Percentiles rank a stretch among this genome's conserved stretches.
Evolutionary conservation across 257 asterid species (phyloP).

Genomic region (Marsdenia floribunda): DNA sequence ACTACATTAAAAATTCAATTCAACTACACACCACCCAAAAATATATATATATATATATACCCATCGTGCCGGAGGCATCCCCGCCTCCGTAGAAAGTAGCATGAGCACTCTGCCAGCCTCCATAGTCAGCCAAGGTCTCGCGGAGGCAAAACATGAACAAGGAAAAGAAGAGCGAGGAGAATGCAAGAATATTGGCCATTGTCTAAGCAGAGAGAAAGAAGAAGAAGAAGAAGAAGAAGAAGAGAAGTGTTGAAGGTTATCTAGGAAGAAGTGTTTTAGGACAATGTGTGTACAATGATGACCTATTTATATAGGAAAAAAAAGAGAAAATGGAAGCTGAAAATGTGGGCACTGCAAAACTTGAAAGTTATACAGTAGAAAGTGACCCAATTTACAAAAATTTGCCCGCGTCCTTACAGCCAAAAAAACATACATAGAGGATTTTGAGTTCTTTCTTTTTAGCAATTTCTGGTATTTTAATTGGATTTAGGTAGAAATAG

Average conservation of each 20-base stretch:
- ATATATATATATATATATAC: too few species aligned
- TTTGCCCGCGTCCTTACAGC: conserved; percentile 27
- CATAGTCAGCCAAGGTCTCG: conserved; percentile 36
- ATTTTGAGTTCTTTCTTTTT: background rate
- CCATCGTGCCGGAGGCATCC: conserved; percentile 85
- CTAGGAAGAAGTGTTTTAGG: conserved; percentile 3
- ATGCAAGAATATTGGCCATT: conserved; percentile 34
- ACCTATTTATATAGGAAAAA: conserved; percentile 36
- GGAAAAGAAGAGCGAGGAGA: conserved; percentile 23
- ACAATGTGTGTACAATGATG: conserved; percentile 14
- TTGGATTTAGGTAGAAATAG: conserved; percentile 22
- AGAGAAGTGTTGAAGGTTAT: background rate
- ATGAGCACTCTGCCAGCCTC: conserved; percentile 59
- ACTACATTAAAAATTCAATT: background rate
- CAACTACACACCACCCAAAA: conserved; percentile 7
- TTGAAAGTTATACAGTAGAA: conserved; percentile 23
- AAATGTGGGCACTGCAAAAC: conserved; percentile 11
- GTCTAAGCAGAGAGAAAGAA: background rate
- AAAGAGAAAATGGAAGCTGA: conserved; percentile 3
- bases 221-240: background rate
- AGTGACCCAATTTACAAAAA: conserved; percentile 42
- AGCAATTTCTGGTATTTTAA: background rate
- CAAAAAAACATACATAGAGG: conserved; percentile 14
- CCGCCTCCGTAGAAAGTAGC: conserved; percentile 84
- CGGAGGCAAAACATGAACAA: conserved; percentile 26